A percentile compares a stretch with the other conserved stretches of the same genome.
Evolutionary conservation across 2,329 filamentous ascomycete genomes (phyloP).

Genomic region (Paracamarosporium sp.): DNA sequence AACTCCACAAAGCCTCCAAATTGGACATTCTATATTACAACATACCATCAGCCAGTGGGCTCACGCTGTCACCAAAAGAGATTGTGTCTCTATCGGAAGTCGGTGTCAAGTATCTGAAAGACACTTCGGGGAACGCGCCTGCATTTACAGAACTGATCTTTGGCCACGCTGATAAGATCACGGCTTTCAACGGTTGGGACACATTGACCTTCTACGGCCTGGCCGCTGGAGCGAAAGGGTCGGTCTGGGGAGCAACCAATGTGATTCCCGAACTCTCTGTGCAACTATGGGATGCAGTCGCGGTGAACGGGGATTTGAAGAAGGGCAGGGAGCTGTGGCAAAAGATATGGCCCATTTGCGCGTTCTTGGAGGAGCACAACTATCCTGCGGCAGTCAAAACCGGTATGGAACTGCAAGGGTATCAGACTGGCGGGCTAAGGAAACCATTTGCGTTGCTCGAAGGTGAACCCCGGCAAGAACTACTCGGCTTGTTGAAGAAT

Average conservation of each 20-base stretch:
- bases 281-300: conserved; percentile 56
- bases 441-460: conserved; percentile 56
- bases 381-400: conserved; percentile 59
- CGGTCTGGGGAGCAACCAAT: conserved; percentile 60
- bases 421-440: conserved; percentile 55
- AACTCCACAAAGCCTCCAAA: conserved; percentile 49
- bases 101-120: conserved; percentile 60
- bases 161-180: conserved; percentile 50
- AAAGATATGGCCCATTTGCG: conserved; percentile 59
- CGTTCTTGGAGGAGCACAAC: conserved; percentile 58
- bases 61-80: conserved; percentile 51
- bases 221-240: conserved; percentile 57
- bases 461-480: conserved; percentile 22
- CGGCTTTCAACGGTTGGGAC: conserved; percentile 62
- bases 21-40: conserved; percentile 61
- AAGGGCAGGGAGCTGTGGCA: conserved; percentile 56
- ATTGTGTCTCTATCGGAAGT: conserved; percentile 54
- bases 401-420: conserved; percentile 56
- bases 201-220: conserved; percentile 62
- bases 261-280: conserved; percentile 58
- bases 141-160: conserved; percentile 59
- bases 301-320: conserved; percentile 52
- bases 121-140: conserved; percentile 60
- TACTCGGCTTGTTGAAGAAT: conserved; percentile 39
- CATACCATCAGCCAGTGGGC: conserved; percentile 56